A percentile compares a stretch with the other conserved stretches of the same genome.
These are phyloP conservation scores for Cochliopodium minus DNA, from an alignment of 208 protist species.

Conservation along the genomic window DNA sequence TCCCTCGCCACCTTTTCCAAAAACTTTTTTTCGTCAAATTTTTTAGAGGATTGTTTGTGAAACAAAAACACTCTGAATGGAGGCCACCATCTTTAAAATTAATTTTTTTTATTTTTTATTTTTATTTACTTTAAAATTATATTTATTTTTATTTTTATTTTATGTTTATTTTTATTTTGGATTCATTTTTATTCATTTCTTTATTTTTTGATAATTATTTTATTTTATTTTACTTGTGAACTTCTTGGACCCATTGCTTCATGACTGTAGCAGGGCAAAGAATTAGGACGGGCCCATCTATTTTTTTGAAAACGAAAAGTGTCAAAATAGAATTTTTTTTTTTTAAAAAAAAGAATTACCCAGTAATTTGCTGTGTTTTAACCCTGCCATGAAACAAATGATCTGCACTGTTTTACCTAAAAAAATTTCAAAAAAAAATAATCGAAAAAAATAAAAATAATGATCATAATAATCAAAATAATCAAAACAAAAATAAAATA, in stretches of 20 bases:
- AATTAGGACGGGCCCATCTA: constrained; percentile 67
- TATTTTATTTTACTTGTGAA: too few species aligned
- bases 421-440: constrained; percentile 82
- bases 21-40: constrained; percentile 26
- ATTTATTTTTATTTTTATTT: too few species aligned
- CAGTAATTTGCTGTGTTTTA: constrained; percentile 48
- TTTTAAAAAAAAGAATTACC: too few species aligned
- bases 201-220: too few species aligned
- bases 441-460: constrained; percentile 36
- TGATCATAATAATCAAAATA: too few species aligned
- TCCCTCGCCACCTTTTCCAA: constrained; percentile 29
- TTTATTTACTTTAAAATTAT: too few species aligned
- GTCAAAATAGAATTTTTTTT: too few species aligned
- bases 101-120: too few species aligned
- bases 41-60: constrained; percentile 38
- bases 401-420: constrained; percentile 89
- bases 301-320: too few species aligned
- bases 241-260: constrained; percentile 70
- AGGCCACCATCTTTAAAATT: constrained; percentile 73
- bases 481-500: too few species aligned
- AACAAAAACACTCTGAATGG: constrained; percentile 51
- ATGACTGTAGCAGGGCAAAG: constrained; percentile 73
- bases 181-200: too few species aligned
- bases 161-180: too few species aligned
- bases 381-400: constrained; percentile 56